A percentile compares a stretch with the other conserved stretches of the same genome.
phyloP scores from a whole-genome alignment of 139 green algal species.

The Tetradesmus obliquus region DNA sequence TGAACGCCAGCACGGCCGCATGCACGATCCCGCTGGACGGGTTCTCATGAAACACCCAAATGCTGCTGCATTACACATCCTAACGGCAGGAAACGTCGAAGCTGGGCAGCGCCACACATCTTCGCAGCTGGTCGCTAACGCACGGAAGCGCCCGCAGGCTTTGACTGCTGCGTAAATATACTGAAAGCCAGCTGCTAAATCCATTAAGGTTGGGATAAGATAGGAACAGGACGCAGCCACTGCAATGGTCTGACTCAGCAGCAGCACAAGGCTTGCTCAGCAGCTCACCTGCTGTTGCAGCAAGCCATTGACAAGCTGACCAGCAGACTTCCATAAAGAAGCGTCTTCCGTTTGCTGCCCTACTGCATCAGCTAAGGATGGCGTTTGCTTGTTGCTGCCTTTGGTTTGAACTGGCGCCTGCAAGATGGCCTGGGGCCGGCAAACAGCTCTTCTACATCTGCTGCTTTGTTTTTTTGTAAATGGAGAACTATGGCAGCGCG shows the following conservation, averaged over 20 bases:
- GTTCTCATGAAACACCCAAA: background rate
- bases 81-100: background rate
- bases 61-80: no score
- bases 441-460: background rate
- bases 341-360: background rate
- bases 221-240: background rate
- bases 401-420: background rate
- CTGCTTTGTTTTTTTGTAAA: background rate
- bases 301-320: slow-evolving; percentile 28
- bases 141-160: background rate
- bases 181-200: background rate
- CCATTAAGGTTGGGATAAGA: background rate
- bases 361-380: background rate
- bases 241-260: background rate
- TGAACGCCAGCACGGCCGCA: background rate
- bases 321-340: background rate
- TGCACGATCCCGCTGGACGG: background rate
- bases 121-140: background rate
- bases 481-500: background rate
- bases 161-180: background rate
- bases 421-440: background rate
- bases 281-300: slow-evolving; percentile 7
- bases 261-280: background rate
- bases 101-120: background rate
- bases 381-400: background rate